Evolutionary conservation across 1,139 yeast genomes (phyloP).

Genomic region (Hyphopichia buzzinii): DNA sequence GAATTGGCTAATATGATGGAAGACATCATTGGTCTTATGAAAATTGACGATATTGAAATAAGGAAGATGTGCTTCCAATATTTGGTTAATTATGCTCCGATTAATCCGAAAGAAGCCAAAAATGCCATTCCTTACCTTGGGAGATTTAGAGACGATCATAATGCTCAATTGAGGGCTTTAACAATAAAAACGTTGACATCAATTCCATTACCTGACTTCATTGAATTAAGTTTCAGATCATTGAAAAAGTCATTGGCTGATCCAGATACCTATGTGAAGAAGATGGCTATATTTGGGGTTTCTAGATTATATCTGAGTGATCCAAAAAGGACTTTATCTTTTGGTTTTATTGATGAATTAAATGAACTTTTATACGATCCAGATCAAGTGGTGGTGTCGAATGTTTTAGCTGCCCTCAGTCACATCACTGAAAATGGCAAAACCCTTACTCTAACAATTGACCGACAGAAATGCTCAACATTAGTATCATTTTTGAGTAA

Average conservation of each 20-base stretch:
- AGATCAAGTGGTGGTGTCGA: constrained; percentile 63
- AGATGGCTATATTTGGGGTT: constrained; percentile 67
- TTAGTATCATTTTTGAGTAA: constrained; percentile 49
- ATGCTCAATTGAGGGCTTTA: constrained; percentile 39
- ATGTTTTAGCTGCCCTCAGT: constrained; percentile 68
- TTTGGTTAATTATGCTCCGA: constrained; percentile 56
- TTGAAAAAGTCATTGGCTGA: constrained; percentile 43
- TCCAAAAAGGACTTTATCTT: constrained; percentile 42
- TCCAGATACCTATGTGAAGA: constrained; percentile 60
- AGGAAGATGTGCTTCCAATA: constrained; percentile 67
- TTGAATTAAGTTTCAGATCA: constrained; percentile 28
- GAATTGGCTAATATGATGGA: constrained; percentile 70
- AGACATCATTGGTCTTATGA: constrained; percentile 62
- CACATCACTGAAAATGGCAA: constrained; percentile 61
- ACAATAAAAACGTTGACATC: constrained; percentile 67
- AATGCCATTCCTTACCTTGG: constrained; percentile 57
- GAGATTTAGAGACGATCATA: constrained; percentile 44
- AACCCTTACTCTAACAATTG: constrained; percentile 52
- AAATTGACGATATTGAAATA: constrained; percentile 66
- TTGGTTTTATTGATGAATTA: constrained; percentile 51
- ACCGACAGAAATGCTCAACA: constrained; percentile 52
- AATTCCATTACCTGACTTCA: constrained; percentile 53
- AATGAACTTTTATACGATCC: constrained; percentile 59
- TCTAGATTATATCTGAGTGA: constrained; percentile 66
- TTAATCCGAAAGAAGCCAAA: constrained; percentile 52